Conservation (phyloP, 2,329 filamentous ascomycete genomes). For the Cladobotryum protrusum region DNA sequence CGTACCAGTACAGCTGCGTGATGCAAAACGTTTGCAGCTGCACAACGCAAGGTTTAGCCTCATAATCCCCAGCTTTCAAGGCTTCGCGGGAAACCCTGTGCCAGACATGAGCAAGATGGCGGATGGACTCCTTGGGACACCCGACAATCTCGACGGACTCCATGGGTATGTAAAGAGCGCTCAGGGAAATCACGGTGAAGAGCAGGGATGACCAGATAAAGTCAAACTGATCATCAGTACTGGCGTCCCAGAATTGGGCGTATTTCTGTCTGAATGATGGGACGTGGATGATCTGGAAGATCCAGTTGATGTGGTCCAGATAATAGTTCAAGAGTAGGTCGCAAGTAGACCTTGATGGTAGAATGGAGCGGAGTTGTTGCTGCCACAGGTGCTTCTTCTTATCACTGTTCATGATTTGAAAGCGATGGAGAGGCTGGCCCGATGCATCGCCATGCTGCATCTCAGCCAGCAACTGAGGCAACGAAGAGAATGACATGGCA, state of each 20-base stretch:
- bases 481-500: not conserved
- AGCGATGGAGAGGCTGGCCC: not conserved
- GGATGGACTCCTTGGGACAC: constrained; percentile 15
- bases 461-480: constrained; percentile 11
- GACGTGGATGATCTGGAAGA: constrained; percentile 20
- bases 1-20: constrained; percentile 26
- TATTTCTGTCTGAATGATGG: constrained; percentile 19
- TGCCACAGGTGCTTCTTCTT: constrained; percentile 11
- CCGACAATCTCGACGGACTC: constrained; percentile 17
- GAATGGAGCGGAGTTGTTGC: constrained; percentile 11
- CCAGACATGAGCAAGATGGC: constrained; percentile 22
- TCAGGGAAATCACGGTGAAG: constrained; percentile 23
- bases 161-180: constrained; percentile 22
- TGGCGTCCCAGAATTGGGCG: constrained; percentile 20
- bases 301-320: constrained; percentile 25
- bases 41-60: constrained; percentile 20
- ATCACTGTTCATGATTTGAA: constrained; percentile 6
- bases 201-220: constrained; percentile 26
- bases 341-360: constrained; percentile 16
- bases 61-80: constrained; percentile 22
- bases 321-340: constrained; percentile 24
- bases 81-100: constrained; percentile 24
- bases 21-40: constrained; percentile 24
- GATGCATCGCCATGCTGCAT: not conserved
- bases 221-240: constrained; percentile 18